Evolutionary conservation across 2,329 filamentous ascomycete genomes (phyloP).

Genomic region (Xylaria sp.): DNA sequence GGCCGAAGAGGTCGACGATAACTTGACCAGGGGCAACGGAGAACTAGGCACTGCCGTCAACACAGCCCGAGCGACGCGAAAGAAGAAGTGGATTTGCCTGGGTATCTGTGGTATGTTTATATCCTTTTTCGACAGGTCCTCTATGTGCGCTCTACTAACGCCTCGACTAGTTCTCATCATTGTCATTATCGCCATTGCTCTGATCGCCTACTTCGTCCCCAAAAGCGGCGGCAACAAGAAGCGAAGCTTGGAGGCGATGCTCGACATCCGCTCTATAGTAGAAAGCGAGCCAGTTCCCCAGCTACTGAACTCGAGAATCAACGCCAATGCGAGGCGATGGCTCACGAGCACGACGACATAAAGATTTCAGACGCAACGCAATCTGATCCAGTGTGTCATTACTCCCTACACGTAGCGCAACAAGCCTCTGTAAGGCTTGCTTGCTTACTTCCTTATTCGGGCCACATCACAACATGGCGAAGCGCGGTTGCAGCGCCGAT

Average conservation of each 20-base stretch:
- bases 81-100: slow-evolving; percentile 98
- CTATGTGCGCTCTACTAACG: slow-evolving; percentile 43
- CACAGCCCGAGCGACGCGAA: slow-evolving; percentile 81
- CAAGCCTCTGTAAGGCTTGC: neutral
- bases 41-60: slow-evolving; percentile 84
- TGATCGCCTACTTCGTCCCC: slow-evolving; percentile 50
- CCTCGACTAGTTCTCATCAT: slow-evolving; percentile 61
- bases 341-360: slow-evolving; percentile 35
- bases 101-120: slow-evolving; percentile 70
- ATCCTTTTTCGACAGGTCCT: neutral
- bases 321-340: slow-evolving; percentile 40
- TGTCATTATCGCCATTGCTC: slow-evolving; percentile 61
- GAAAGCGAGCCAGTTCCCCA: slow-evolving; percentile 37
- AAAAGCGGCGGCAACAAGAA: slow-evolving; percentile 26
- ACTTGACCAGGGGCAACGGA: slow-evolving; percentile 85
- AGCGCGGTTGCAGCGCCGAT: slow-evolving; percentile 13
- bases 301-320: slow-evolving; percentile 42
- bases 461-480: neutral
- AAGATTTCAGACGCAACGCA: neutral
- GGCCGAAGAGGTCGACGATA: slow-evolving; percentile 83
- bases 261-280: slow-evolving; percentile 37
- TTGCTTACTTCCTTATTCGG: slow-evolving; percentile 12
- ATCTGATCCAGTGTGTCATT: neutral
- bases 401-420: neutral
- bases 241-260: slow-evolving; percentile 39